These are phyloP conservation scores for Chalciporus sp. DNA, from an alignment of 1,284 basidiomycete genomes.

Conservation along the genomic window DNA sequence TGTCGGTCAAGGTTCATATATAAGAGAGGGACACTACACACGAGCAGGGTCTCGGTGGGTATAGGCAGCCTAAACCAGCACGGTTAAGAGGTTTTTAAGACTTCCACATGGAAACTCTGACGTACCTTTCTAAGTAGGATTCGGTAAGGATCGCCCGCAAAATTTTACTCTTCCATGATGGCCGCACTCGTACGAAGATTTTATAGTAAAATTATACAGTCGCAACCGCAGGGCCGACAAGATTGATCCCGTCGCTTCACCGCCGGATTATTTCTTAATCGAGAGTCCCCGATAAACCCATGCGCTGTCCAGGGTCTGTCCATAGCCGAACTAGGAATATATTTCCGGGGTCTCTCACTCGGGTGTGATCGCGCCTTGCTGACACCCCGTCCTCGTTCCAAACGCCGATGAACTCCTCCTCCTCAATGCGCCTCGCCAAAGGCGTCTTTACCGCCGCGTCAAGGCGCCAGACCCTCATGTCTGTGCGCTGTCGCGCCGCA, in stretches of 20 bases:
- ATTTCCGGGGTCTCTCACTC: constrained; percentile 23
- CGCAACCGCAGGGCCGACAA: constrained; percentile 22
- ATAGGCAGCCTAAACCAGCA: background rate
- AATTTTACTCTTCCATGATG: constrained; percentile 15
- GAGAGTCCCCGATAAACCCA: constrained; percentile 6
- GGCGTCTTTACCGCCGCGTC: constrained; percentile 10
- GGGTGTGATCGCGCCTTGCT: constrained; percentile 2
- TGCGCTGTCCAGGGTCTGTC: constrained; percentile 22
- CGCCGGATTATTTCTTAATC: constrained; percentile 8
- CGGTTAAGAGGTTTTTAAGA: constrained; percentile 20
- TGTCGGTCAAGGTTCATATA: constrained; percentile 9
- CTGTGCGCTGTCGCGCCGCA: constrained; percentile 16
- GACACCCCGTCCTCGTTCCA: constrained; percentile 4
- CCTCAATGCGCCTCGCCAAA: constrained; percentile 18
- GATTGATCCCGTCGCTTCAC: constrained; percentile 18
- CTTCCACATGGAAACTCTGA: constrained; percentile 2
- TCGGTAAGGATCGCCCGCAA: constrained; percentile 22
- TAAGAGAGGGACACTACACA: constrained; percentile 19
- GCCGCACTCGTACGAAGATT: constrained; percentile 19
- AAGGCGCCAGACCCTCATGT: constrained; percentile 1
- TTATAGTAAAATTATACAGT: constrained; percentile 21
- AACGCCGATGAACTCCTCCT: constrained; percentile 19
- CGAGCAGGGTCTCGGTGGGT: constrained; percentile 11
- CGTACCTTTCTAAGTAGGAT: constrained; percentile 6
- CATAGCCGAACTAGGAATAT: background rate